Conservation (phyloP, 2,329 filamentous ascomycete genomes). For the Diplocarpon mali region DNA sequence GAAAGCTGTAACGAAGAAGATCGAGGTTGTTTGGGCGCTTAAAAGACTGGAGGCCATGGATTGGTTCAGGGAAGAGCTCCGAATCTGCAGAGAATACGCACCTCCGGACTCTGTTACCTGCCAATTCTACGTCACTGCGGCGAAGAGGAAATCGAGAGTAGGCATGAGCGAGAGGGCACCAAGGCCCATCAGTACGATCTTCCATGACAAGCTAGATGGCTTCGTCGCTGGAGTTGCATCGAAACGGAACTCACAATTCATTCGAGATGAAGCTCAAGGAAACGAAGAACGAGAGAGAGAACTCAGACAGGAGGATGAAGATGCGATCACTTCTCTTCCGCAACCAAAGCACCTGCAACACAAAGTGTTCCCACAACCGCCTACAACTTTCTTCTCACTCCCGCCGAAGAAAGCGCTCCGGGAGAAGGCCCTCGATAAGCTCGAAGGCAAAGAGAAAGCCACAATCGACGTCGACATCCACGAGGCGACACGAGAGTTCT, state of each 20-base stretch:
- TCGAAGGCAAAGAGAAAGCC: conserved; percentile 36
- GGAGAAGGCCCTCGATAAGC: conserved; percentile 35
- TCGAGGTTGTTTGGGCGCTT: conserved; percentile 89
- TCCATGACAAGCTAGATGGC: conserved; percentile 80
- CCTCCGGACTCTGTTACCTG: conserved; percentile 83
- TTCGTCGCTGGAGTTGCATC: conserved; percentile 79
- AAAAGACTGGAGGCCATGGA: conserved; percentile 90
- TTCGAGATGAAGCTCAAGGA: conserved; percentile 69
- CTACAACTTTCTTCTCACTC: conserved; percentile 23
- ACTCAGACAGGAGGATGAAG: conserved; percentile 71
- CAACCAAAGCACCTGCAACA: conserved; percentile 52
- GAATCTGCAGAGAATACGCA: conserved; percentile 82
- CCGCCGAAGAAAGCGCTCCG: conserved; percentile 22
- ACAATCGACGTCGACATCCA: conserved; percentile 26
- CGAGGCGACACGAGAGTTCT: conserved; percentile 29
- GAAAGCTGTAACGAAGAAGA: conserved; percentile 82
- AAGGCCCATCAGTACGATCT: conserved; percentile 59
- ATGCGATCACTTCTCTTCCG: conserved; percentile 72
- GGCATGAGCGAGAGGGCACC: conserved; percentile 35
- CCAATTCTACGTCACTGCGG: conserved; percentile 86
- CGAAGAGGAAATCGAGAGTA: conserved; percentile 36
- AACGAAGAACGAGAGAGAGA: conserved; percentile 71
- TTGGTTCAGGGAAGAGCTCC: conserved; percentile 92
- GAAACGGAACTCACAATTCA: conserved; percentile 75
- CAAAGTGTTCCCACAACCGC: conserved; percentile 29